Percentiles rank a stretch among this genome's conserved stretches.
Evolutionary conservation across 2,329 filamentous ascomycete species (phyloP).

Genomic region (Epichloe festucae): DNA sequence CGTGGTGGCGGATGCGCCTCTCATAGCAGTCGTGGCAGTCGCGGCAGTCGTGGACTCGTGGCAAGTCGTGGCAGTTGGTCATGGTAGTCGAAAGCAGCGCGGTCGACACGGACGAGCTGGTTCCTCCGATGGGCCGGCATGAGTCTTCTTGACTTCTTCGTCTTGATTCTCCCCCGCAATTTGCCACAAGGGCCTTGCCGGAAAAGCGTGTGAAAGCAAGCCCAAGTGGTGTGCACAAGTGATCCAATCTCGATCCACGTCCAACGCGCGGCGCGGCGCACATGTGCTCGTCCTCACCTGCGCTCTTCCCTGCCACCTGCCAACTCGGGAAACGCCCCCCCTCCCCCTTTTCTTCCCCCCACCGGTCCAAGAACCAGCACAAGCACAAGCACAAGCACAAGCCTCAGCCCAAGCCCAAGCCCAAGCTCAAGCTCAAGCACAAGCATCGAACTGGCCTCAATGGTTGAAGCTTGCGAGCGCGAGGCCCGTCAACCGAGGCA

Average conservation of each 20-base stretch:
- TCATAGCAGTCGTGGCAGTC: no score
- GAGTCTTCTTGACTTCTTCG: no score
- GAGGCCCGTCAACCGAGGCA: not conserved
- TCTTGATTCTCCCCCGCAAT: not conserved
- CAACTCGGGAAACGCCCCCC: no score
- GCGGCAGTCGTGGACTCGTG: no score
- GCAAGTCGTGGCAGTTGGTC: no score
- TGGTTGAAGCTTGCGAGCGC: not conserved
- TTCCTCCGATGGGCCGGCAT: slow-evolving; percentile 2
- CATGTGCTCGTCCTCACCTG: not conserved
- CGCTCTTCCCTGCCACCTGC: not conserved
- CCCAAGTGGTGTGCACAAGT: no score
- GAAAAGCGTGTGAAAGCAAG: no score
- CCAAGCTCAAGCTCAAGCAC: not conserved
- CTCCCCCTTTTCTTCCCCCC: no score
- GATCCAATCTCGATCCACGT: not conserved
- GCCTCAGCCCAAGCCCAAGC: not conserved
- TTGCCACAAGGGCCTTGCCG: not conserved
- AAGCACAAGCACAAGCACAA: not conserved
- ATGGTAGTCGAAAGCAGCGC: no score
- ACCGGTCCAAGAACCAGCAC: not conserved
- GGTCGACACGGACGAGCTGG: not conserved
- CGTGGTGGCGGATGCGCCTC: no score
- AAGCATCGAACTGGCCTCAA: not conserved
- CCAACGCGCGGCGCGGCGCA: not conserved